Conservation (phyloP, 2,329 filamentous ascomycete genomes). For the Didymella exigua region DNA sequence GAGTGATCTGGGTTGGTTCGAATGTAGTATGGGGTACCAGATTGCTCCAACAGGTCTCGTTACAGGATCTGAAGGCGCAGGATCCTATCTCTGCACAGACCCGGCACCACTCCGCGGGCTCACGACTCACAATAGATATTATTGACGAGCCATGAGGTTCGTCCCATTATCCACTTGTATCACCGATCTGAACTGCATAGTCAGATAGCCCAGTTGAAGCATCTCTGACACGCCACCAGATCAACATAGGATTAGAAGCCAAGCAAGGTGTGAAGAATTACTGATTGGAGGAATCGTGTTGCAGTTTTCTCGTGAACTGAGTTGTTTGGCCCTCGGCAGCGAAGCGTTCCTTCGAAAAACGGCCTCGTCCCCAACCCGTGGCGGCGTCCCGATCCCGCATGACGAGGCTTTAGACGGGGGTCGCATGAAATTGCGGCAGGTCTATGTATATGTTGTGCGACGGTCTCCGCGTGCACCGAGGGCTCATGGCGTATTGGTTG, state of each 20-base stretch:
- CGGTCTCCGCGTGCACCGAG: neutral
- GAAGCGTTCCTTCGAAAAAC: slow-evolving; percentile 5
- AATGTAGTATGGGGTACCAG: neutral
- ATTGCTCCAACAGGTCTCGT: neutral
- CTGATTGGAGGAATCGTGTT: neutral
- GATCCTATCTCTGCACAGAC: neutral
- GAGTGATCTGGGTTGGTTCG: neutral
- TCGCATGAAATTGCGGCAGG: slow-evolving; percentile 10
- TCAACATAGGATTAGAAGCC: neutral
- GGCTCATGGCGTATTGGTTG: neutral
- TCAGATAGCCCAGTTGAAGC: neutral
- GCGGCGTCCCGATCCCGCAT: slow-evolving; percentile 14
- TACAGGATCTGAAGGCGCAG: neutral
- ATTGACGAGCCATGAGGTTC: neutral
- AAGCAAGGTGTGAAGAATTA: too few relatives aligned
- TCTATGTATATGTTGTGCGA: slow-evolving; percentile 8
- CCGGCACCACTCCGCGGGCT: neutral
- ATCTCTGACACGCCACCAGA: neutral
- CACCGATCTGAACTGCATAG: neutral
- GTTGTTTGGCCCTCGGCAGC: neutral
- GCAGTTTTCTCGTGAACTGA: neutral
- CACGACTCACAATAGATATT: too few relatives aligned
- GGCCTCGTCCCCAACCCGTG: slow-evolving; percentile 4
- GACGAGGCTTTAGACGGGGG: slow-evolving; percentile 6
- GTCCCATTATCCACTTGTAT: neutral